Evolutionary conservation across 1,284 basidiomycete species (phyloP), one percentile per base, ranked within the genome.

Genomic region (Puccinia coronata): DNA sequence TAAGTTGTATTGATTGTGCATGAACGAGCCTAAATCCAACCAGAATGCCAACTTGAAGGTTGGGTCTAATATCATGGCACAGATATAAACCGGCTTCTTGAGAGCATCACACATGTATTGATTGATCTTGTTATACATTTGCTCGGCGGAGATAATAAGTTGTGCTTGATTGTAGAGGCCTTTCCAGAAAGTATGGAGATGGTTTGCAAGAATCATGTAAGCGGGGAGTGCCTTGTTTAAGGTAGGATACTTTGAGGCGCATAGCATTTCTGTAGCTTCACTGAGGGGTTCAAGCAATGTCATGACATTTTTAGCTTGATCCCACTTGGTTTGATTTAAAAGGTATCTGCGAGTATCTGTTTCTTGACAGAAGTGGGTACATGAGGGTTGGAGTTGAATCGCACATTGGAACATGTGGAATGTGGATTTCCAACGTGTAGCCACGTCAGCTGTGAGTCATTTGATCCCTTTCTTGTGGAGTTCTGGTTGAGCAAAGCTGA

Each of bases 181-280:
- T 61, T 31, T 8, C 5, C 36, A 8, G 12, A 20, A 31, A 11
- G 14, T 8, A 5, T 59, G 20, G 9, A 74, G 51, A 23, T 57
- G 31, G 5, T 74, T 39, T 34, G 59, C 59, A 11, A 74, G 31
- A 1, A 41, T 16, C 3, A 74, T 73, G 71, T 55, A 73, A 16
- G 55, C 71, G 34, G 71, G 71, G 9, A 73, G 55, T 14, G 49
- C 49, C 2, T 47, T 34, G 28, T 73, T 73, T 6, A 73, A 16
- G 18, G 71, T 73, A n/a, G 71, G 71, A 73, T 53, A 74, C 39
- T 74, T 74, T 53, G 72, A 74, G 6, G 51, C 72, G 28, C 72
- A 74, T 8, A 74, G n/a, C 3, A 41, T 25, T 5, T 74, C 20
- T 12, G 72, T 74, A 6, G 47, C 53, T 18, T 47, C 12, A 28